Evolutionary conservation across 2,329 filamentous ascomycete species (phyloP), one percentile per base, ranked within the genome.

Genomic region (Daldinia sp.): DNA sequence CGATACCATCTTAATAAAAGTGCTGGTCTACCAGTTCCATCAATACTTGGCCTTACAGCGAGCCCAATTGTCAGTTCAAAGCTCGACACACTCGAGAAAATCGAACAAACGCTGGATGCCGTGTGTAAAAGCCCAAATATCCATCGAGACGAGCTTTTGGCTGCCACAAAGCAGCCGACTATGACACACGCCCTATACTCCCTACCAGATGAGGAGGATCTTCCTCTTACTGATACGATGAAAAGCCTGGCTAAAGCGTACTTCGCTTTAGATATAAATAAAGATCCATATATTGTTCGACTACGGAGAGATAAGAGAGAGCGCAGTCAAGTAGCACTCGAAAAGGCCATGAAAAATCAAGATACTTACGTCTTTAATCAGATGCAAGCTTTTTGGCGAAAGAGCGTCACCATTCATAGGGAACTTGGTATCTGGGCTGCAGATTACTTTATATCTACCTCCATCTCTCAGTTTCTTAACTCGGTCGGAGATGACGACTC

Each of bases 11-110:
- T 80, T 25, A 75, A 73, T 15, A 81, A 81, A 51, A 66, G 55
- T 0, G 65, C 58, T 1, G 81, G 80, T 0, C 62, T 74, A 0
- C 49, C 70, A 0, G 75, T 86, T 1, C 93, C 93, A 0, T 80
- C 82, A 17, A 89, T 97, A 25, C 79, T 97, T 4, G 93, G 93
- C 0, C 80, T 97, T 21, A 94, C 90, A 5, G 93, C 93, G 0
- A 96, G 91, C 64, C 93, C 93, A 0, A 84, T 92, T 3, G 87
- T 90, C 67, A 85, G 81, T 57, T 86, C 84, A 1, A 83, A 83
- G 13, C 74, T 82, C 1, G 76, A 79, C 1, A 83, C 83, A 32
- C 79, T 94, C 11, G 78, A 84, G 75, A 73, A 75, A 3, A 83
- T 96, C 5, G 93, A 96, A 73, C 67, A 74, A 2, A 91, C 90